Base-by-base conservation (phyloP, 345 rosid species). In the Balakata baccata region DNA sequence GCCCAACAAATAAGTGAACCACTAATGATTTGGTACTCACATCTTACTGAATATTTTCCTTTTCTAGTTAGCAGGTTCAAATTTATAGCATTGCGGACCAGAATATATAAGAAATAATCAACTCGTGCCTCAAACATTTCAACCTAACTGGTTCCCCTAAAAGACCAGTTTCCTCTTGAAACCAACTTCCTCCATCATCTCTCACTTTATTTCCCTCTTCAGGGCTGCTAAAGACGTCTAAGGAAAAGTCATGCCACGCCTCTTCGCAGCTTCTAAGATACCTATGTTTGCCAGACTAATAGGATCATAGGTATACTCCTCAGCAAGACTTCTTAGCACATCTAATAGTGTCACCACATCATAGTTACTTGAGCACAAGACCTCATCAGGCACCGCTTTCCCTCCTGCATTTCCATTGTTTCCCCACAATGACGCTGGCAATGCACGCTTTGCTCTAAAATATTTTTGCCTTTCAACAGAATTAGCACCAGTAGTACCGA, bases 171-270 rank as follows among this genome's bases (percentile, higher is more conserved):
- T 69, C 58, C 43, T 37, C 67, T 5, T n/a, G 39, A n/a, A 37
- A n/a, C 52, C 2, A 18, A 39, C 51, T 5, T 25, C 25, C 52
- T 9, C 62, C 25, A 34, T n/a, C 60, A 52, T 61, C 69, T 20
- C 53, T 38, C 16, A 34, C 6, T 39, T 25, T 3, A 5, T 17
- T 56, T 7, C 38, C 77, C 64, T 12, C 8, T 14, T 64, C 53
- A 29, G 29, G 29, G 14, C 51, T 1, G 41, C 37, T 5, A 43
- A 6, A 29, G 49, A 51, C 25, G 41, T 50, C 74, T 71, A 72
- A 66, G 75, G 80, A 77, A 77, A 77, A 39, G 75, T 71, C 71
- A 77, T 37, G 56, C 72, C 76, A 37, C 76, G 53, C 67, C 38
- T 58, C 69, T 77, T 71, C 3, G 72, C 68, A 57, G 41, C 72